These are phyloP conservation scores for Penicillium concentricum DNA, from an alignment of 2,329 filamentous ascomycete genomes.

Conservation along the genomic window DNA sequence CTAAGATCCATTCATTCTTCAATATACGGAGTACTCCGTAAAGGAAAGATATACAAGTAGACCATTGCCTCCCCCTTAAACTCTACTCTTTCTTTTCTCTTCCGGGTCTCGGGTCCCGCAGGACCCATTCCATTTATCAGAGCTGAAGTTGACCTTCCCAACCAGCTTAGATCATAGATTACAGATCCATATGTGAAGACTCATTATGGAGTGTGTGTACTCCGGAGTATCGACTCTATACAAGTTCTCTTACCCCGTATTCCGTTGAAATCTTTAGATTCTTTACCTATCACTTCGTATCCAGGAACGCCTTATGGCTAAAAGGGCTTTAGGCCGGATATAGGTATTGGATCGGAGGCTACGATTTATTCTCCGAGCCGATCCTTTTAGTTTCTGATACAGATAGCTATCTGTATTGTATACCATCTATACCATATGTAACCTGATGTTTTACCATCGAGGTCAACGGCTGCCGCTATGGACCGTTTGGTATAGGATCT, in stretches of 20 bases:
- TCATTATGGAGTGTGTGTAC: not conserved
- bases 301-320: not conserved
- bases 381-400: constrained; percentile 13
- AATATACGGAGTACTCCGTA: too few relatives aligned
- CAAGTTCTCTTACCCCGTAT: constrained; percentile 6
- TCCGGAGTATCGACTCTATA: too few relatives aligned
- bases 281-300: not conserved
- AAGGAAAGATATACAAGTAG: not conserved
- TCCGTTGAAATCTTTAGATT: not conserved
- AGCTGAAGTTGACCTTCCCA: constrained; percentile 4
- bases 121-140: constrained; percentile 7
- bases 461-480: constrained; percentile 1
- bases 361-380: constrained; percentile 11
- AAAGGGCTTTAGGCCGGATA: constrained; percentile 5
- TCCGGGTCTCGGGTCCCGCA: not conserved
- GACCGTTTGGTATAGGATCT: constrained; percentile 9
- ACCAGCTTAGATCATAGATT: constrained; percentile 17
- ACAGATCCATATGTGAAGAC: constrained; percentile 5
- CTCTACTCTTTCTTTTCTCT: not conserved
- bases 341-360: constrained; percentile 15
- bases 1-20: not conserved
- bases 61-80: not conserved
- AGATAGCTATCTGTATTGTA: not conserved
- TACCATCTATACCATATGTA: constrained; percentile 7
- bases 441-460: constrained; percentile 6